Evolutionary conservation across 1,284 basidiomycete species (phyloP).

Genomic region (Macrocystidia cucumis): DNA sequence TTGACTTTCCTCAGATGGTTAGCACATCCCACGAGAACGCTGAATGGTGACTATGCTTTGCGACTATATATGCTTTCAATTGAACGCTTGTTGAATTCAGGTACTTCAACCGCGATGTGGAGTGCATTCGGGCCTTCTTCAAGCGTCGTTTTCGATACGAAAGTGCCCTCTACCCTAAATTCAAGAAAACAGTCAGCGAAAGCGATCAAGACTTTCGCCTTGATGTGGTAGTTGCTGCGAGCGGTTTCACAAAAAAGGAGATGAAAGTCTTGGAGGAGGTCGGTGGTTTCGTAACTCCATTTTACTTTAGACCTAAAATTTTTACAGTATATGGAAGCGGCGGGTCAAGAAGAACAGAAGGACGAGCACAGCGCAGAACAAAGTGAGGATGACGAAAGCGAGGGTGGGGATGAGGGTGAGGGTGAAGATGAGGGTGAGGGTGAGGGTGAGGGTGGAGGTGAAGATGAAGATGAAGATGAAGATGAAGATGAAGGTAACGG

Average conservation of each 20-base stretch:
- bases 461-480: conserved; percentile 23
- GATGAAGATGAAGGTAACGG: conserved; percentile 14
- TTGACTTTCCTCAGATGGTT: conserved; percentile 99
- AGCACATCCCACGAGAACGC: conserved; percentile 96
- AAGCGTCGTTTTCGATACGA: conserved; percentile 89
- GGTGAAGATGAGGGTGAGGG: conserved; percentile 18
- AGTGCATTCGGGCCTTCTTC: conserved; percentile 95
- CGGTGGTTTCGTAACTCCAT: conserved; percentile 14
- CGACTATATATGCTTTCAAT: conserved; percentile 7
- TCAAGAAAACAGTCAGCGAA: conserved; percentile 55
- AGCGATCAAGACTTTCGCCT: conserved; percentile 54
- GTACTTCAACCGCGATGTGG: conserved; percentile 98
- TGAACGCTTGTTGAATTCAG: conserved; percentile 30
- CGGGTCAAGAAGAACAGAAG: conserved; percentile 32
- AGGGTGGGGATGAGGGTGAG: conserved; percentile 16
- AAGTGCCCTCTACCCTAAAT: conserved; percentile 82
- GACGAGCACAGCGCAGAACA: conserved; percentile 21
- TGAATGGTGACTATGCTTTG: conserved; percentile 66
- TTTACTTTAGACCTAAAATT: conserved; percentile 3
- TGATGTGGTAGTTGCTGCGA: conserved; percentile 88
- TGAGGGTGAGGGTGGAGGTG: conserved; percentile 28
- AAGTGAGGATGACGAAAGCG: conserved; percentile 18
- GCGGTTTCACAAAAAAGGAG: conserved; percentile 83
- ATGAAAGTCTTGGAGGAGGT: conserved; percentile 82
- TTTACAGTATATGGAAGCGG: conserved; percentile 59